Base-by-base conservation (phyloP, 108 stramenopile genomes). In the Hondaea fermentalgiana region DNA sequence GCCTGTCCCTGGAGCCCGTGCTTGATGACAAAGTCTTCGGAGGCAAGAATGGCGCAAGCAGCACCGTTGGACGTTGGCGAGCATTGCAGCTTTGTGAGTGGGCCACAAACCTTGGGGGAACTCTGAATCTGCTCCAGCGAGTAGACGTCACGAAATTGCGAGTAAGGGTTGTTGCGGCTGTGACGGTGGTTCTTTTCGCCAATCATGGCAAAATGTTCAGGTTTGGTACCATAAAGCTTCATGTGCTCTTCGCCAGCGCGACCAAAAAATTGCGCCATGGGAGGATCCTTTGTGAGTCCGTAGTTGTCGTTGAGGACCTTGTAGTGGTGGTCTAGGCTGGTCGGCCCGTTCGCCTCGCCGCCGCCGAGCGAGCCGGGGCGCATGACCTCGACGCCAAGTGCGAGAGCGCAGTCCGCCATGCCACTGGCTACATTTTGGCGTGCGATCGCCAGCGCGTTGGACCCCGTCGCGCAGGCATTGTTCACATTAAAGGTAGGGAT, bases 201-300 rank as follows among this genome's bases (percentile, higher is more conserved):
- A 12, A 83, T 47, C 76, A 83, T 47, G n/a, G 76, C 76, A 83
- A 83, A 83, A 35, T 83, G 76, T 12, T 83, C 76, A 17, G 51
- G 45, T 23, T 83, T 83, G n/a, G 76, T 53, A 12, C 76, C 76
- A 23, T 83, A 53, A 23, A 47, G 76, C 76, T 83, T 83, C 76
- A 83, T 83, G 76, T 83, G 51, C 76, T 83, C 51, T 45, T 83
- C 76, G 49, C 49, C 51, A 0, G 51, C 49, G 4, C 51, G 49
- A 45, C 76, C 51, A 4, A 83, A 47, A 23, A 83, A 53, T 23
- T 53, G 76, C 17, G 45, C 76, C 45, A 83, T 47, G 51, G 45
- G 76, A 8, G 49, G 76, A 17, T 47, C 51, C 45, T 83, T 83
- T 6, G 76, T 83, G 45, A 83, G 19, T 16, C 76, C 76, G 5